phyloP scores from a whole-genome alignment of 257 asterid genomes.

The Cruciata laevipes region DNA sequence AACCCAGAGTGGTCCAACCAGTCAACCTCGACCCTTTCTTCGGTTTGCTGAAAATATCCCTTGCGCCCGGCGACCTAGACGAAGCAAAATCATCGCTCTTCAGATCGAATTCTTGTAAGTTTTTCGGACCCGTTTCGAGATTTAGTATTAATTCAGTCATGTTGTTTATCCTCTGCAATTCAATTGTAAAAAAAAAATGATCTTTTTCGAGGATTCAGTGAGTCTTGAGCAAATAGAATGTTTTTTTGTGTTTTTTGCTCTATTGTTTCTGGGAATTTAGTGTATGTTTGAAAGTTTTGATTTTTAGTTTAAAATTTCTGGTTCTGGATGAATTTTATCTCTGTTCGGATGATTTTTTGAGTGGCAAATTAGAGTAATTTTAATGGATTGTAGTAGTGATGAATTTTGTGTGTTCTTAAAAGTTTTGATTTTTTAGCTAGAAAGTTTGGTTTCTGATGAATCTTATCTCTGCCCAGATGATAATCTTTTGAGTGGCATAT shows the following conservation, averaged over 20 bases:
- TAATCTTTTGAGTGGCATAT: neutral
- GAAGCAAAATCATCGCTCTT: neutral
- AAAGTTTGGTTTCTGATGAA: neutral
- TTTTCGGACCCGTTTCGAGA: conserved; percentile 13
- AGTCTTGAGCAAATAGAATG: conserved; percentile 7
- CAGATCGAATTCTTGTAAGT: conserved; percentile 45
- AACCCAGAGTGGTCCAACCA: conserved; percentile 15
- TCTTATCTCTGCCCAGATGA: neutral
- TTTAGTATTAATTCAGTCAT: conserved; percentile 1
- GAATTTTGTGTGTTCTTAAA: neutral
- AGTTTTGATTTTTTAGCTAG: neutral
- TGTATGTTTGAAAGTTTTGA: neutral
- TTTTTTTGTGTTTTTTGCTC: neutral
- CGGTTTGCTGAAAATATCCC: neutral
- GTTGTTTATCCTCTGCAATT: conserved; percentile 1
- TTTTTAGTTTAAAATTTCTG: neutral
- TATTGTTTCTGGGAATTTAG: conserved; percentile 1
- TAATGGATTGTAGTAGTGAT: no score
- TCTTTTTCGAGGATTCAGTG: neutral
- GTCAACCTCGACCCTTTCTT: neutral
- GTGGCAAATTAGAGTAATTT: neutral
- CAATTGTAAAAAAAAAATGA: neutral
- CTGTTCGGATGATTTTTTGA: neutral
- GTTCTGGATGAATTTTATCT: no score
- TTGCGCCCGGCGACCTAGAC: neutral